These are phyloP conservation scores for Pelargonium myrrhifolium DNA, from an alignment of 441 rosid species.

Conservation along the genomic window DNA sequence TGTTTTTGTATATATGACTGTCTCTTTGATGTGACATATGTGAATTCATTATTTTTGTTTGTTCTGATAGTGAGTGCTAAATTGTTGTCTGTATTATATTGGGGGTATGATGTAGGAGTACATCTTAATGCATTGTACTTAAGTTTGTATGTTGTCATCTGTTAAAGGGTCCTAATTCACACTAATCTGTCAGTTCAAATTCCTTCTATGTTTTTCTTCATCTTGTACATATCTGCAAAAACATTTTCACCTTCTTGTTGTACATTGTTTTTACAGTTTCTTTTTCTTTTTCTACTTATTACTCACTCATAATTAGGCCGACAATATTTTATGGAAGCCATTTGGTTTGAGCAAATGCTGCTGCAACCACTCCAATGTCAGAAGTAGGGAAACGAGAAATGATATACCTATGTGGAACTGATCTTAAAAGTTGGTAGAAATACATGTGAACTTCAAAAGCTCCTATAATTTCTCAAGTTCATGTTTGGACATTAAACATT, in stretches of 20 bases:
- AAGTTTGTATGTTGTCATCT: not conserved
- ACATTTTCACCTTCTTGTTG: not conserved
- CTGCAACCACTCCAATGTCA: not conserved
- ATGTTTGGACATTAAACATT: not conserved
- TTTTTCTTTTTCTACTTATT: not conserved
- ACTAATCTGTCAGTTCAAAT: not conserved
- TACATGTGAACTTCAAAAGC: not conserved
- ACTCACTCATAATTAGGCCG: too few relatives aligned
- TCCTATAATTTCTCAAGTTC: not conserved
- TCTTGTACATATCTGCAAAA: not conserved
- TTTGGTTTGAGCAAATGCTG: not conserved
- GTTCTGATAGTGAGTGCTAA: not conserved
- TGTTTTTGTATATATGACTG: not conserved
- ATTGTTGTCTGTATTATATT: not conserved
- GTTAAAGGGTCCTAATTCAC: not conserved
- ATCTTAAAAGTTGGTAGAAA: not conserved
- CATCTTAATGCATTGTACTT: not conserved
- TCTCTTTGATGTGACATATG: not conserved
- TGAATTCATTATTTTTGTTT: not conserved
- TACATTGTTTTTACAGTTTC: not conserved
- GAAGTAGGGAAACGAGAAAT: not conserved
- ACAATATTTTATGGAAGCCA: not conserved
- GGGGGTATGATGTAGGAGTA: not conserved
- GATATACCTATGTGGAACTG: not conserved
- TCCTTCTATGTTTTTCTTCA: not conserved